These are phyloP conservation scores for Mortierella sp. DNA, from an alignment of 371 early-diverging fungal species.

Conservation along the genomic window DNA sequence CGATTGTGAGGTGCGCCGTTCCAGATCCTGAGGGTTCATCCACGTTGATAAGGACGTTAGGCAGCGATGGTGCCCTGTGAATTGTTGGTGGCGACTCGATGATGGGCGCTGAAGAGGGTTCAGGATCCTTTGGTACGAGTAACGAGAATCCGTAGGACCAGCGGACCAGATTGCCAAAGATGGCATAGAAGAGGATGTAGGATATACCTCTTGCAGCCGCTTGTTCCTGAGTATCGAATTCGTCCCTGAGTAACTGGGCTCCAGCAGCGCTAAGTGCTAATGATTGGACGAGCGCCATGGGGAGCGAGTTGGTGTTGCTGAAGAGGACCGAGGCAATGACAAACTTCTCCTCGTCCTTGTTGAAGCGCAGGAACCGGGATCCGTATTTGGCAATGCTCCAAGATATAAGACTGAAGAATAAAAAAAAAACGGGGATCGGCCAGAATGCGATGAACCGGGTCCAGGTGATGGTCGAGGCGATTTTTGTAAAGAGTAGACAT, in stretches of 20 bases:
- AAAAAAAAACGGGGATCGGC: conserved; percentile 78
- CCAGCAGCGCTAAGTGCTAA: conserved; percentile 77
- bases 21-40: conserved; percentile 9
- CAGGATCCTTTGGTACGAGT: conserved; percentile 57
- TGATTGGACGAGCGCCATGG: conserved; percentile 79
- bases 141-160: conserved; percentile 85
- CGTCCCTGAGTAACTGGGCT: conserved; percentile 66
- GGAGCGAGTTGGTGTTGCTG: conserved; percentile 82
- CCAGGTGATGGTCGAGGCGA: conserved; percentile 72
- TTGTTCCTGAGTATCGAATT: conserved; percentile 70
- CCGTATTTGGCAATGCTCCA: conserved; percentile 63
- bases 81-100: neutral
- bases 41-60: conserved; percentile 22
- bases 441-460: conserved; percentile 73
- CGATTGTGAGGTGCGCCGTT: neutral
- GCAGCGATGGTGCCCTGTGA: neutral
- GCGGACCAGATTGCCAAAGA: conserved; percentile 78
- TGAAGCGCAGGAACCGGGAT: conserved; percentile 58
- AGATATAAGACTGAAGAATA: conserved; percentile 64
- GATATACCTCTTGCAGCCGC: conserved; percentile 82
- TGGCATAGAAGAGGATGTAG: conserved; percentile 80
- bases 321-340: conserved; percentile 77
- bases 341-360: conserved; percentile 67
- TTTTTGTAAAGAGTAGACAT: conserved; percentile 80
- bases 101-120: neutral